Percentiles rank a stretch among this genome's conserved stretches.
phyloP scores from a whole-genome alignment of 257 asterid species.

The Ehretia macrophylla region DNA sequence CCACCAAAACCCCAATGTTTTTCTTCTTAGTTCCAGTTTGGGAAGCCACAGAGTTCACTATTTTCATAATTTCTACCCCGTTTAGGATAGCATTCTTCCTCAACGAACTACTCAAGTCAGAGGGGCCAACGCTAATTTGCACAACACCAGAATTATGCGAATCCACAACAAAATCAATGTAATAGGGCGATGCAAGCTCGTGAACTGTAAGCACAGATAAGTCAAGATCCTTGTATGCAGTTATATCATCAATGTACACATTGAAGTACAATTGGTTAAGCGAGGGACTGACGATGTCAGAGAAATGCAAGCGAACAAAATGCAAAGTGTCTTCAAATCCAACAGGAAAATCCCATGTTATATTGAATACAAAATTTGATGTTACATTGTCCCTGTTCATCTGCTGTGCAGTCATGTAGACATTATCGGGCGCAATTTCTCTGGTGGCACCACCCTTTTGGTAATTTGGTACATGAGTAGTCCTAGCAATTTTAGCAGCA shows the following conservation, averaged over 20 bases:
- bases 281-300: constrained; percentile 60
- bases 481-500: constrained; percentile 55
- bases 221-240: constrained; percentile 64
- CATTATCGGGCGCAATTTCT: constrained; percentile 68
- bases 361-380: constrained; percentile 38
- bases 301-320: constrained; percentile 67
- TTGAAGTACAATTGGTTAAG: constrained; percentile 55
- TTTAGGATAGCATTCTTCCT: constrained; percentile 71
- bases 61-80: constrained; percentile 78
- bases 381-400: constrained; percentile 55
- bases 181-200: constrained; percentile 62
- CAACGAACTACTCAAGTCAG: constrained; percentile 50
- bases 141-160: constrained; percentile 28
- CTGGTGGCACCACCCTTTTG: constrained; percentile 61
- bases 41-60: constrained; percentile 34
- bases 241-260: constrained; percentile 50
- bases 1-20: constrained; percentile 35
- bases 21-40: constrained; percentile 18
- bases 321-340: constrained; percentile 21
- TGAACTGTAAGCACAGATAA: constrained; percentile 49
- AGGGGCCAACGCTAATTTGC: constrained; percentile 59
- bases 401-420: constrained; percentile 72
- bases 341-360: constrained; percentile 73
- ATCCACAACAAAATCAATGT: constrained; percentile 58
- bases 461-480: constrained; percentile 49